Conservation (phyloP, 2,329 filamentous ascomycete genomes). For the Aspergillus fischeri region DNA sequence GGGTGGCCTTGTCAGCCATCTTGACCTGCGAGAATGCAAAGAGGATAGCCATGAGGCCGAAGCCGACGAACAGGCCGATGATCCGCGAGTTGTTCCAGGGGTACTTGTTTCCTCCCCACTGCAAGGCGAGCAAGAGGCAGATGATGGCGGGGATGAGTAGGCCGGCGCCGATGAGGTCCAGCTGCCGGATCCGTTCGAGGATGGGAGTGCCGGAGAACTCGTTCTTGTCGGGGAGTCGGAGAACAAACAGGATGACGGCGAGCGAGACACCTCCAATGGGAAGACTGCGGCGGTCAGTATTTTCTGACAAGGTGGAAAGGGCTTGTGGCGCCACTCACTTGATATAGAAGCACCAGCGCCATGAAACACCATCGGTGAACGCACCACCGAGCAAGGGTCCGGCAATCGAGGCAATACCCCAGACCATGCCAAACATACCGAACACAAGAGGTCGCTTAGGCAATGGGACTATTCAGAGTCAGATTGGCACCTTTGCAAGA, state of each 20-base stretch:
- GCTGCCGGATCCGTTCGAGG: slow-evolving; percentile 35
- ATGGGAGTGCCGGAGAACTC: slow-evolving; percentile 29
- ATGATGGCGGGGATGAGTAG: slow-evolving; percentile 25
- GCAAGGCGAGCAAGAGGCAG: slow-evolving; percentile 20
- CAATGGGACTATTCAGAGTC: slow-evolving; percentile 43
- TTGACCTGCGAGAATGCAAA: slow-evolving; percentile 46
- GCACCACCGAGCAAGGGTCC: slow-evolving; percentile 43
- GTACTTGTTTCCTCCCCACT: slow-evolving; percentile 22
- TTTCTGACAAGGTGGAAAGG: background rate
- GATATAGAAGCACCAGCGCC: slow-evolving; percentile 44
- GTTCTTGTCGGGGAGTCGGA: slow-evolving; percentile 39
- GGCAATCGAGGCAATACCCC: slow-evolving; percentile 49
- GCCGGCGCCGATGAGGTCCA: slow-evolving; percentile 34
- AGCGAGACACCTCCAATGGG: slow-evolving; percentile 40
- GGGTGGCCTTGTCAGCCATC: slow-evolving; percentile 47
- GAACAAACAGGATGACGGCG: slow-evolving; percentile 46
- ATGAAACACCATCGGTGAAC: slow-evolving; percentile 40
- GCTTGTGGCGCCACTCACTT: slow-evolving; percentile 20
- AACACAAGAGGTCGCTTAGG: slow-evolving; percentile 45
- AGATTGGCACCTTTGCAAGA: background rate
- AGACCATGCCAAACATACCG: slow-evolving; percentile 51
- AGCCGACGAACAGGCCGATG: slow-evolving; percentile 19
- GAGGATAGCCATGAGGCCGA: slow-evolving; percentile 28
- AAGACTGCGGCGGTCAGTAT: slow-evolving; percentile 15
- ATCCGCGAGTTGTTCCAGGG: slow-evolving; percentile 20